Percentiles rank a stretch among this genome's conserved stretches.
phyloP scores from a whole-genome alignment of 179 eudicot species.

The Corrigiola litoralis region DNA sequence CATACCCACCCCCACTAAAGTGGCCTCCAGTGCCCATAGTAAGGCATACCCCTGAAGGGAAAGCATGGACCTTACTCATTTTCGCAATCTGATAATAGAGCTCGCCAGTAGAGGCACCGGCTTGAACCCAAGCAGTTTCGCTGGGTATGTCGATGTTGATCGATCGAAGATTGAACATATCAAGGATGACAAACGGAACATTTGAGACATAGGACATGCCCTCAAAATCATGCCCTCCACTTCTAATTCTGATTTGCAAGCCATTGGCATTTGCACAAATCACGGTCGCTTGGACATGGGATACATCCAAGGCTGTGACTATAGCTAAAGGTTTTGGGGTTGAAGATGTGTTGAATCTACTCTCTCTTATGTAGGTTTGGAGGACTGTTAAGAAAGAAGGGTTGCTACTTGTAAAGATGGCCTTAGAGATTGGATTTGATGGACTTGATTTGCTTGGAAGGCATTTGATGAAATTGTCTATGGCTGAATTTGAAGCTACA shows the following conservation, averaged over 20 bases:
- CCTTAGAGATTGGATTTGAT: slow-evolving; percentile 12
- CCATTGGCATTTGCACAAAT: slow-evolving; percentile 18
- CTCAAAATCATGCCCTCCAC: slow-evolving; percentile 31
- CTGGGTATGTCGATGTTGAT: slow-evolving; percentile 12
- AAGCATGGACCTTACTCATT: slow-evolving; percentile 19
- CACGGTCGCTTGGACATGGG: slow-evolving; percentile 26
- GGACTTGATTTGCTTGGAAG: slow-evolving; percentile 5
- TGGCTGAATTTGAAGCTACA: slow-evolving; percentile 5
- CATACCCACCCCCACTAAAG: slow-evolving; percentile 33
- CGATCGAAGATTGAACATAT: slow-evolving; percentile 29
- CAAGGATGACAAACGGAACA: slow-evolving; percentile 25
- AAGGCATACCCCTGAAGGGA: slow-evolving; percentile 27
- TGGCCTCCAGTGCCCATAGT: slow-evolving; percentile 30
- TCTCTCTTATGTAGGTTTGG: slow-evolving; percentile 21
- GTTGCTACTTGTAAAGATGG: slow-evolving; percentile 8
- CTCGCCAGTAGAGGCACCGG: slow-evolving; percentile 27
- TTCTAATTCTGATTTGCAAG: slow-evolving; percentile 20
- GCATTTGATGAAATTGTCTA: slow-evolving; percentile 19
- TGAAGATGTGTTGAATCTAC: slow-evolving; percentile 24
- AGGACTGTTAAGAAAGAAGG: slow-evolving; percentile 14
- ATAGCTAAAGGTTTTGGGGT: slow-evolving; percentile 30
- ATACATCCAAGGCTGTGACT: slow-evolving; percentile 19
- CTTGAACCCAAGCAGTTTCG: slow-evolving; percentile 21
- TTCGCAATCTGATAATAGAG: slow-evolving; percentile 21
- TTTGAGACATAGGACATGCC: slow-evolving; percentile 22